Base-by-base conservation (phyloP, 257 asterid genomes). In the Solanum chaucha region DNA sequence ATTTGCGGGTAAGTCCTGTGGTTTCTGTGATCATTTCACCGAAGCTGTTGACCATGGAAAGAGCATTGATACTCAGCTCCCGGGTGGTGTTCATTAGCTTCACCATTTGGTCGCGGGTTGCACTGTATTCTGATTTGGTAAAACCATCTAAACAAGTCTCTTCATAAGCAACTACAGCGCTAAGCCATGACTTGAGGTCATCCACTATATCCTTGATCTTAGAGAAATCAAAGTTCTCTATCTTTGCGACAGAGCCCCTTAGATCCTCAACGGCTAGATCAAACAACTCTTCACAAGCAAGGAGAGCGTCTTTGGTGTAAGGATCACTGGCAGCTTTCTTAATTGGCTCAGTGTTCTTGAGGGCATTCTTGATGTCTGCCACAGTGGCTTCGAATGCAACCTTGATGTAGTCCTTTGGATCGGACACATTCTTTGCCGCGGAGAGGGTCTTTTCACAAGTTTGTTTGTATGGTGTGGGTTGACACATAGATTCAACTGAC, bases 181-280 rank as follows among this genome's bases (percentile, higher is more conserved):
- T 92, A 2, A 95, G 92, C 99, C 98, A 96, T 19, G 94, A 91
- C 91, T 91, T 92, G 51, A 95, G 67, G 82, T 96, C 98, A 24
- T 91, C 95, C 2, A 92, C 58, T 36, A 91, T 83, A 67, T 89
- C 88, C 1, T 89, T 82, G 14, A 95, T 58, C 61, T 89, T 87
- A 6, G 41, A 59, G 19, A 84, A 15, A 13, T 92, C 89, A 32
- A 94, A 85, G 3, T 89, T 72, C 3, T 85, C 88, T 6, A 96
- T 38, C 51, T 86, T 88, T 3, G 34, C 86, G 28, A 90, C 81
- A 3, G 98, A 93, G 36, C 92, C 84, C 30, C 84, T 48, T 8
- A 96, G 86, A 68, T 96, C 95, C 2, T 92, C 93, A 22, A 91
- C 15, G 13, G 99, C 91, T 78, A 87, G 89, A 86, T 91, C 85